phyloP scores from a whole-genome alignment of 2,329 filamentous ascomycete genomes.

The Ascochyta lentis region DNA sequence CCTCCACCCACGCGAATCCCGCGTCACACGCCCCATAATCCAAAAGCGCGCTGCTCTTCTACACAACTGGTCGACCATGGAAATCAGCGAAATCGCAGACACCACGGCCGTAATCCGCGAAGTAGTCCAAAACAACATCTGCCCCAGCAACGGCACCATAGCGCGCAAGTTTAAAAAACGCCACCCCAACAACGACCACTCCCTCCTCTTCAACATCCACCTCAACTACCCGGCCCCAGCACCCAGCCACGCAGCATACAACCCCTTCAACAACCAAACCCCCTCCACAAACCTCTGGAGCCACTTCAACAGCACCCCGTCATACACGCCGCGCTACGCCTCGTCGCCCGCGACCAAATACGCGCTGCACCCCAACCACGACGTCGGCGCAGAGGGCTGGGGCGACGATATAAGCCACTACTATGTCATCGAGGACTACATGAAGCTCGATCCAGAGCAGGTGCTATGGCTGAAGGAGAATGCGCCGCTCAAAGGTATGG shows the following conservation, averaged over 20 bases:
- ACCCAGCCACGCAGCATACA: slow-evolving; percentile 41
- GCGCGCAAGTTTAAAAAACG: slow-evolving; percentile 65
- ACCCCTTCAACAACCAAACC: slow-evolving; percentile 36
- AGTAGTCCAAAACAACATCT: slow-evolving; percentile 64
- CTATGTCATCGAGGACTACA: slow-evolving; percentile 69
- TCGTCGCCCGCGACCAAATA: slow-evolving; percentile 50
- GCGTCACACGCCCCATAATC: slow-evolving; percentile 55
- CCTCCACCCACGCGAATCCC: slow-evolving; percentile 58
- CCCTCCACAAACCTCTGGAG: slow-evolving; percentile 36
- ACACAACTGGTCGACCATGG: slow-evolving; percentile 63
- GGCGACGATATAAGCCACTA: slow-evolving; percentile 69
- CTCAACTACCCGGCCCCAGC: slow-evolving; percentile 55
- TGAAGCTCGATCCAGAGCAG: slow-evolving; percentile 68
- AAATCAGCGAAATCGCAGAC: slow-evolving; percentile 67
- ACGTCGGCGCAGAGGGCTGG: slow-evolving; percentile 67
- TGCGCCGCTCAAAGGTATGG: slow-evolving; percentile 63
- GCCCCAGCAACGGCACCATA: slow-evolving; percentile 67
- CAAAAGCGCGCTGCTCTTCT: slow-evolving; percentile 62
- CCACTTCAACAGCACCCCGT: slow-evolving; percentile 47
- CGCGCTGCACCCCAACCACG: slow-evolving; percentile 56
- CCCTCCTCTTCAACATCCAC: slow-evolving; percentile 61
- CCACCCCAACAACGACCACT: slow-evolving; percentile 57
- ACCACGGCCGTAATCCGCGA: slow-evolving; percentile 62
- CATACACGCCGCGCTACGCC: slow-evolving; percentile 49
- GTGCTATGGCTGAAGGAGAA: slow-evolving; percentile 64